Percentiles rank a stretch among this genome's conserved stretches.
Conservation (phyloP, 306 rosid genomes). For the Spatholobus suberectus region DNA sequence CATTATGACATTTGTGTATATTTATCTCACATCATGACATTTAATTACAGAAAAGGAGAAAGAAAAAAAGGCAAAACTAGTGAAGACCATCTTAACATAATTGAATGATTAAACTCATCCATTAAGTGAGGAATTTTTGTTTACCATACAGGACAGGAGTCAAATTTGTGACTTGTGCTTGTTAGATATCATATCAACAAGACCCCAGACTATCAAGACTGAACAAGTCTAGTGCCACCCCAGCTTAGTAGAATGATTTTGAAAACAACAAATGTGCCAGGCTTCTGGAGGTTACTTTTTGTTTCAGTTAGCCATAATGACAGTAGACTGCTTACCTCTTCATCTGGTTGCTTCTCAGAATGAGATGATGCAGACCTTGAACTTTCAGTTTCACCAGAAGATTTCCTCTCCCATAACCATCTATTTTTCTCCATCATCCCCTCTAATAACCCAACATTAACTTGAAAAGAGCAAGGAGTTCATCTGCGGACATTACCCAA, state of each 20-base stretch:
- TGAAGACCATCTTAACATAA: neutral
- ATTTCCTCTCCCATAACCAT: conserved; percentile 68
- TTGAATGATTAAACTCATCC: neutral
- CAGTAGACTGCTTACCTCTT: conserved; percentile 52
- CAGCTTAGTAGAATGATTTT: neutral
- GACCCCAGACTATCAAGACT: neutral
- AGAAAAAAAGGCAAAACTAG: neutral
- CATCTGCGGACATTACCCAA: conserved; percentile 39
- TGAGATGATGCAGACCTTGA: conserved; percentile 63
- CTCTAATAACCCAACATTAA: conserved; percentile 40
- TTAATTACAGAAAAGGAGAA: neutral
- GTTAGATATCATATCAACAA: neutral
- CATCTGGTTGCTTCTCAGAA: conserved; percentile 65
- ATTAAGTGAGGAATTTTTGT: neutral
- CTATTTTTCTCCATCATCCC: conserved; percentile 60
- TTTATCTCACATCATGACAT: neutral
- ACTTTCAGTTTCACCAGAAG: conserved; percentile 62
- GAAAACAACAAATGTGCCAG: neutral
- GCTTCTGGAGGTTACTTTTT: conserved; percentile 5
- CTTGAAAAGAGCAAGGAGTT: conserved; percentile 27
- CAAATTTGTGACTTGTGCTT: neutral
- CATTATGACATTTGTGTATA: neutral
- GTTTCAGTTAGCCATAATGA: neutral
- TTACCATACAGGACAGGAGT: neutral
- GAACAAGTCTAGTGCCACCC: neutral